Evolutionary conservation across 2,329 filamentous ascomycete genomes (phyloP), one percentile per base, ranked within the genome.

Genomic region (Kalmusia sp.): DNA sequence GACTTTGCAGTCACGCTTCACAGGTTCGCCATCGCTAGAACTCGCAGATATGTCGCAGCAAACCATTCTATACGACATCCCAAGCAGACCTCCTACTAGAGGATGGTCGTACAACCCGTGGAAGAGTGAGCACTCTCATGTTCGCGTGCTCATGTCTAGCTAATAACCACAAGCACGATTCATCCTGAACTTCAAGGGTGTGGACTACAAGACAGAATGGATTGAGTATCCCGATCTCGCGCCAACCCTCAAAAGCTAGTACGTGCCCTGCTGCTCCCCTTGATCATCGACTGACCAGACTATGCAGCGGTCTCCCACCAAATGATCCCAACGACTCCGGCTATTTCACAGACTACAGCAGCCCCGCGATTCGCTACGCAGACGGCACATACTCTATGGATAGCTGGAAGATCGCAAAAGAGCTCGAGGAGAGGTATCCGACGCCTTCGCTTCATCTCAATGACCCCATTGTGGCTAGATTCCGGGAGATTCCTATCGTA

Each of bases 141-240:
- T 27, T 27, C 14, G 9, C 12, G 2, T 11, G 8, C 2, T 14
- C 8, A 8, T 12, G 7, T 11, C 12, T 27, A 4, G 25, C 55
- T 62, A 15, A 54, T 38, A 12, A 1, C 3, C 6, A 6, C 37
- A 90, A 46, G 87, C 84, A 38, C 86, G 88, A 1, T 72, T 91
- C 51, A 67, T 82, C 2, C 74, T 91, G 38, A 91, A 90, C 74
- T 89, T 81, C 75, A 91, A 91, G 69, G 77, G 78, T 1, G 69
- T 91, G 12, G 79, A 85, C 39, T 91, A 91, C 75, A 80, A 82
- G 66, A 91, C 87, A 0, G 78, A 87, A 79, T 91, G 87, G 86
- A 73, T 86, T 14, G 86, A 90, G 64, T 90, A 89, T 59, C 87
- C 87, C 1, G 83, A 90, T 30, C 78, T 92, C 54, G 81, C 77